Conservation (phyloP, 148 eudicot species). For the Rhododendron ovatum region DNA sequence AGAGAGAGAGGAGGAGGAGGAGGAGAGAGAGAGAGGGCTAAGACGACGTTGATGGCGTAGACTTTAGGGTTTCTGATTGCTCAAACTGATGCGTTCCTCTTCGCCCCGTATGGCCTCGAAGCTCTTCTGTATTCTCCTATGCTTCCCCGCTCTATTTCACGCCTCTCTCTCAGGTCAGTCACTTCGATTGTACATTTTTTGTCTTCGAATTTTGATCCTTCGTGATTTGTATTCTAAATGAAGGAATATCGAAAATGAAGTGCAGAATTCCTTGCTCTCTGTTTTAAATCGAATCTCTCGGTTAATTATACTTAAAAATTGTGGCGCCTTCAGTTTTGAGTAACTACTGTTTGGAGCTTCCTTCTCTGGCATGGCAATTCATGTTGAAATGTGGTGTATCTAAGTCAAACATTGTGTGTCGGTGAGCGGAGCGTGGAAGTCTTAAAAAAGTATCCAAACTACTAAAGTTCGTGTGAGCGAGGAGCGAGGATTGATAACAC, state of each 20-base stretch:
- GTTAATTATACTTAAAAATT: neutral
- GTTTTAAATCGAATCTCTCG: neutral
- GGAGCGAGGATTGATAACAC: too few species aligned
- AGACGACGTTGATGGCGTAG: constrained; percentile 9
- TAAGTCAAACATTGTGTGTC: neutral
- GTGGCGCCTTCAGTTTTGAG: neutral
- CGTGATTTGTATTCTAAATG: neutral
- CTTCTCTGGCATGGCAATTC: neutral
- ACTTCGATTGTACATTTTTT: neutral
- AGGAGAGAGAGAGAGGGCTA: neutral
- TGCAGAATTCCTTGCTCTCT: neutral
- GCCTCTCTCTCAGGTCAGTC: constrained; percentile 45
- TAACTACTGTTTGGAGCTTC: neutral
- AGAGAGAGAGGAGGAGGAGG: neutral
- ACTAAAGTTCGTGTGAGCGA: neutral
- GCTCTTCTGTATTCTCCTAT: constrained; percentile 26
- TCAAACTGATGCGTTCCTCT: constrained; percentile 1
- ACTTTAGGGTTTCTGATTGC: constrained; percentile 8
- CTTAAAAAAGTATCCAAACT: too few species aligned
- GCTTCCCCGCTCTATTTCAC: constrained; percentile 29
- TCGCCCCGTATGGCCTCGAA: constrained; percentile 39
- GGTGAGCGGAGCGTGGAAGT: neutral
- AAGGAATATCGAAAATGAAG: neutral
- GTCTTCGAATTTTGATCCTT: neutral
- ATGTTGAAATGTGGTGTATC: neutral